Base-by-base conservation (phyloP, 140 eudicot species). In the Oenanthe javanica region DNA sequence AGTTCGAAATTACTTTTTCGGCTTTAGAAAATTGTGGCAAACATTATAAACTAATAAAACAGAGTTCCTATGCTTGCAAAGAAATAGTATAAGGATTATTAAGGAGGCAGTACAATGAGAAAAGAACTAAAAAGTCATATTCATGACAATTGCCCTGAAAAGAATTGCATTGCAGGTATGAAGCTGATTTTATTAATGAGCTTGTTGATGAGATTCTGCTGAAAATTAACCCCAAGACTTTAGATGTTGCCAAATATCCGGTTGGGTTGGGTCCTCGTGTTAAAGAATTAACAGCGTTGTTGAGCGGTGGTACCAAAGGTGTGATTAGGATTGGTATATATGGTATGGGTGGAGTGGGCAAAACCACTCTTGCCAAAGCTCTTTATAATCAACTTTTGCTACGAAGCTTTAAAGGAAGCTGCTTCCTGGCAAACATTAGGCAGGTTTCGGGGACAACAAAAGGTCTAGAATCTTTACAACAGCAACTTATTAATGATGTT, bases 341-440 rank as follows among this genome's bases (percentile, higher is more conserved):
- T 36, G 40, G 40, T 36, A 36, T 36, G 40, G 40, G 40, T 36
- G 40, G 40, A 36, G 40, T 36, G 40, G 40, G 40, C 40, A 36
- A 36, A 36, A 36, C 40, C 40, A 36, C 40, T 36, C 40, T 36
- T 36, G 40, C 40, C 40, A 36, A 36, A 36, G 40, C 40, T 36
- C 40, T 36, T 36, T 36, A 36, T 36, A 36, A 36, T 36, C 40
- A 36, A 36, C 40, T 36, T 31, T 12, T 6, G 38, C 25, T 5
- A 8, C 66, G 10, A 4, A 46, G 46, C 6, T 79, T 79, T 67
- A 19, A 79, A 0, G 64, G 77, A 9, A 27, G 76, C 52, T 18
- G 82, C 76, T 79, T 79, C 71, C 66, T 79, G 4, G 64, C 66
- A 47, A 25, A 67, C 40, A 6, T 79, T 19, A 79, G 76, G 19